Evolutionary conservation across 1,284 basidiomycete genomes (phyloP).

Genomic region (Rhodotorula sp.): DNA sequence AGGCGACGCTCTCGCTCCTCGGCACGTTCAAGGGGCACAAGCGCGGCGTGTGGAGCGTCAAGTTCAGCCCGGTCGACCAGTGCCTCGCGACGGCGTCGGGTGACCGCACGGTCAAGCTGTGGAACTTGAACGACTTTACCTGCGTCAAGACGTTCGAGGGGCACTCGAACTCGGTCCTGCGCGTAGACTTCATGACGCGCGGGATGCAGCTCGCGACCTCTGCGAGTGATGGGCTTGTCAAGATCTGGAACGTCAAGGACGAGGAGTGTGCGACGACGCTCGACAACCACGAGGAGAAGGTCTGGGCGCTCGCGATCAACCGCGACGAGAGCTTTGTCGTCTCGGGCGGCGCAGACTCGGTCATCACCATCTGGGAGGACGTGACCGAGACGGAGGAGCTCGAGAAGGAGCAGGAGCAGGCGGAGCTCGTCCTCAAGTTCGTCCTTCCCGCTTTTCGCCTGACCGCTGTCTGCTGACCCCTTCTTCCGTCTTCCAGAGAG

Average conservation of each 20-base stretch:
- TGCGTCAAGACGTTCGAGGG: conserved; percentile 96
- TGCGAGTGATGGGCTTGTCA: conserved; percentile 91
- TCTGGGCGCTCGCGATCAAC: conserved; percentile 87
- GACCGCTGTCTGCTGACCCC: neutral
- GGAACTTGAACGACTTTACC: conserved; percentile 87
- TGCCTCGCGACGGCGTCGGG: conserved; percentile 90
- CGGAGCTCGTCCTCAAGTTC: conserved; percentile 73
- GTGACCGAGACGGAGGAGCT: conserved; percentile 74
- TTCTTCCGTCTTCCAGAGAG: conserved; percentile 61
- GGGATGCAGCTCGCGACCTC: conserved; percentile 86
- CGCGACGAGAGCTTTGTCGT: conserved; percentile 76
- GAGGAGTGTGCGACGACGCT: conserved; percentile 85
- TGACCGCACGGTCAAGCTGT: conserved; percentile 90
- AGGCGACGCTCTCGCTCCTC: conserved; percentile 71
- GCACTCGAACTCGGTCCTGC: conserved; percentile 93
- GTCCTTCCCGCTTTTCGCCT: conserved; percentile 47
- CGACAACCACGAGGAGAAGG: conserved; percentile 96
- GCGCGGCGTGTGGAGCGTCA: conserved; percentile 92
- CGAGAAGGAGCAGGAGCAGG: conserved; percentile 70
- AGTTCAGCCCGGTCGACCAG: conserved; percentile 79
- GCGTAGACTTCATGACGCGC: conserved; percentile 81
- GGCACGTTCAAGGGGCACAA: conserved; percentile 95
- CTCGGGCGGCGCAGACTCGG: conserved; percentile 90
- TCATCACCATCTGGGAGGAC: conserved; percentile 92
- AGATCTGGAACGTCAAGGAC: conserved; percentile 88